phyloP scores from a whole-genome alignment of 805 yeast species.

The Sugiyamaella qingdaonensis region DNA sequence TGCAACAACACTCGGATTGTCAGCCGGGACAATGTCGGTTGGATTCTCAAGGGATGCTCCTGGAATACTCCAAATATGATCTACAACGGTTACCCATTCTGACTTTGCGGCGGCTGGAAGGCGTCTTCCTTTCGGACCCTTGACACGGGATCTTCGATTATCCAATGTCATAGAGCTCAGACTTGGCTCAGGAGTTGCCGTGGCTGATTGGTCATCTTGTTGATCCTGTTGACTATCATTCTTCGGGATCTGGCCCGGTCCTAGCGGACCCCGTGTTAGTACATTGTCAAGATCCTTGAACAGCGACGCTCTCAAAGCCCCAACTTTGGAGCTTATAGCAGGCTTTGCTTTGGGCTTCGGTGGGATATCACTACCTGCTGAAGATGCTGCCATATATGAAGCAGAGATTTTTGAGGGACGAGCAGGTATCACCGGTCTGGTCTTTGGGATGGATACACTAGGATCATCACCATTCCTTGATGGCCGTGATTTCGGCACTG shows the following conservation, averaged over 20 bases:
- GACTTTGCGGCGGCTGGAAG: slow-evolving; percentile 31
- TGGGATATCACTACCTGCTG: slow-evolving; percentile 7
- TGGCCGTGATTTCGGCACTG: neutral
- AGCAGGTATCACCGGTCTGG: slow-evolving; percentile 11
- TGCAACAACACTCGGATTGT: neutral
- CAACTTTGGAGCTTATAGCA: slow-evolving; percentile 19
- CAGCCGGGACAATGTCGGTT: neutral
- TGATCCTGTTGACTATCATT: slow-evolving; percentile 1
- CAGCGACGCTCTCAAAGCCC: slow-evolving; percentile 23
- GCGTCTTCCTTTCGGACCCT: slow-evolving; percentile 30
- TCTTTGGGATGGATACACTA: neutral
- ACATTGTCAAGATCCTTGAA: slow-evolving; percentile 23
- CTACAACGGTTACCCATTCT: slow-evolving; percentile 16
- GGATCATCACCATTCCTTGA: slow-evolving; percentile 3
- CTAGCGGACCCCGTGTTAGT: slow-evolving; percentile 23
- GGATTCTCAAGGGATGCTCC: neutral
- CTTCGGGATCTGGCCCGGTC: slow-evolving; percentile 13
- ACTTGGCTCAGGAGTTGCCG: neutral
- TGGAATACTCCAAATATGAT: slow-evolving; percentile 19
- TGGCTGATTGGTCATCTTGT: neutral
- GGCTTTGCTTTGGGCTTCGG: slow-evolving; percentile 24
- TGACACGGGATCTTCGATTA: slow-evolving; percentile 23
- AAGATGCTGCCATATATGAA: slow-evolving; percentile 8
- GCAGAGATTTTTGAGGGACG: slow-evolving; percentile 6
- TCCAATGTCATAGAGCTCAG: slow-evolving; percentile 3